Evolutionary conservation across 495 filamentous ascomycete species (phyloP), one percentile per base, ranked within the genome.

Genomic region (Aspergillus cristatus): DNA sequence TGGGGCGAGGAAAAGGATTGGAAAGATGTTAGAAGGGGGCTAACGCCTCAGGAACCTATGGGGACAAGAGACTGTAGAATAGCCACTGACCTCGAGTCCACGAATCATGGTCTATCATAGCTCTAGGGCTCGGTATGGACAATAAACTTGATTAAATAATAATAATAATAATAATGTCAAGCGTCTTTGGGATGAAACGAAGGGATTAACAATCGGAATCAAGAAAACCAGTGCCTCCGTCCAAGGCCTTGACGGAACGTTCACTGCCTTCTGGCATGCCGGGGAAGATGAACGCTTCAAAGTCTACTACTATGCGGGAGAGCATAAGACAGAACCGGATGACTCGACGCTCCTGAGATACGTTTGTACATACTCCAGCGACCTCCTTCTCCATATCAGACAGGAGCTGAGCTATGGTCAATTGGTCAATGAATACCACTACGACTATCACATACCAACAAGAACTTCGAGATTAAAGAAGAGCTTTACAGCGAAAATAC

Each of bases 361-460:
- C 18, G 50, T 77, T 35, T 70, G 65, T 35, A 67, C 54, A 12
- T 79, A 74, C 51, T 60, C 57, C 5, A 57, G 61, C 15, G 60
- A 69, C 1, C 62, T 76, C 49, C 37, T 64, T 15, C 64, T 79
- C 14, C 55, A 51, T 12, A 57, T 62, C 20, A 58, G 70, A 13
- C 58, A 70, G 34, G 68, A 77, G 35, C 72, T 68, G 44, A 63
- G 61, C 20, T 55, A 63, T 28, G 65, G 58, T 7, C 62, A 61
- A 24, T 18, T 69, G 8, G 40, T 60, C 34, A 74, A 73, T 34
- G 65, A 71, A 40, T 78, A 68, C 37, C 56, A 63, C 17, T 78
- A 76, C 48, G 70, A 77, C 34, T 71, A 69, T 41, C 42, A 45
- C 13, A 32, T 40, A 0, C 56, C 63, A 1, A 36, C 32, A 0